Conservation (phyloP, 345 rosid species). For the Carallia pectinifolia region DNA sequence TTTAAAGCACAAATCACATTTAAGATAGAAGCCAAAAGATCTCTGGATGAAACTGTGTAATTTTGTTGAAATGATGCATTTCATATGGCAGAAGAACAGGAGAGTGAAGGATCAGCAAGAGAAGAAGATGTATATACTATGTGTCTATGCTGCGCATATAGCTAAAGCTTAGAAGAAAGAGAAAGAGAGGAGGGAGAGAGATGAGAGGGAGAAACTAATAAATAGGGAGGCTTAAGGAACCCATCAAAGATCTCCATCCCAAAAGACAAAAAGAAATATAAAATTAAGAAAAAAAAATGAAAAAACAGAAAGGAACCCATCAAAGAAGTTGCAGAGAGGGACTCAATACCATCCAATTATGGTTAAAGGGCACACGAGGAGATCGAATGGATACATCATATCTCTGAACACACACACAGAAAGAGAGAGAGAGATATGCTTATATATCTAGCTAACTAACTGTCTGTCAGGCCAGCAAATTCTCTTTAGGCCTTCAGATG, state of each 20-base stretch:
- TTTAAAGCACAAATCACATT: background rate
- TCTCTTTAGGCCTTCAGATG: conserved; percentile 22
- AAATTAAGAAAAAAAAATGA: background rate
- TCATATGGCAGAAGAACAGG: background rate
- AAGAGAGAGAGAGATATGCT: background rate
- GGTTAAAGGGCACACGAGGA: conserved; percentile 24
- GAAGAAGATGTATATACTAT: background rate
- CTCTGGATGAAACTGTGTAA: background rate
- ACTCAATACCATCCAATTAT: conserved; percentile 29
- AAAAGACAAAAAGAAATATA: conserved; percentile 1
- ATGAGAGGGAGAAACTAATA: background rate
- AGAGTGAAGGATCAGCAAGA: background rate
- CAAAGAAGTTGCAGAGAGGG: conserved; percentile 34
- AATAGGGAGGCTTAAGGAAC: background rate
- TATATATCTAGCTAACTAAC: background rate
- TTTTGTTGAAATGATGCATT: background rate
- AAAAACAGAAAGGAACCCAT: conserved; percentile 12
- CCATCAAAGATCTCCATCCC: conserved; percentile 14
- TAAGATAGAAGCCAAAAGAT: background rate
- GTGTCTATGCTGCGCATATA: conserved; percentile 1
- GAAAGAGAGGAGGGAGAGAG: background rate
- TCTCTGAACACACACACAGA: background rate
- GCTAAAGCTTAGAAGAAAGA: background rate
- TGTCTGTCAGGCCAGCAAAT: conserved; percentile 12
- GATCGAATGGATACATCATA: background rate